Base-by-base conservation (phyloP, 768 basidiomycete genomes). In the Leucosporidium yakuticum region DNA sequence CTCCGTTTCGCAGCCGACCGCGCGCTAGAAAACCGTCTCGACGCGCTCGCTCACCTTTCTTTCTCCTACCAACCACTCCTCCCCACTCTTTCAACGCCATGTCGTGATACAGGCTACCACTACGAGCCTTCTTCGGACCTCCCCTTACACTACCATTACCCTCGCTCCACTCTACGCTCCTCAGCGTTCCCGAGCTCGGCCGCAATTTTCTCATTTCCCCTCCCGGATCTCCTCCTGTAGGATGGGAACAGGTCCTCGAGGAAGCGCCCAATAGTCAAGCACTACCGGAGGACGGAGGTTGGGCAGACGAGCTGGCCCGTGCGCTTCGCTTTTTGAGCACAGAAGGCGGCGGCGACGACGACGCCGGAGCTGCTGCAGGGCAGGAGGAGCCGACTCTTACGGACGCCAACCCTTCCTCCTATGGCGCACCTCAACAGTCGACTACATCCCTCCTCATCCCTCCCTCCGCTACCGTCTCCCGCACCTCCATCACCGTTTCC, bases 191-290 rank as follows among this genome's bases (percentile, higher is more conserved):
- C 0, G 80, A 83, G 0, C 73, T 87, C 49, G 89, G 93, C 74
- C 91, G 91, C 80, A 98, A 98, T 80, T 98, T 97, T 80, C 83
- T 99, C 57, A 94, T 99, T 70, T 98, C 96, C 0, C 96, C 96
- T 0, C 96, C 96, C 5, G 96, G 96, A 7, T 96, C 93, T 0
- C 96, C 96, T 0, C 96, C 96, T 0, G 87, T 94, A 1, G 96
- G 94, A 4, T 99, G 96, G 96, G 92, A 96, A 76, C 91, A 84
- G 29, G 84, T 93, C 65, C 81, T 81, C 60, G 95, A 98, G 79
- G 92, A 94, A 12, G 90, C 91, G 23, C 95, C 95, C 0, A 97
- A 97, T 76, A 77, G 81, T 4, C 80, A 84, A 4, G 88, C 92
- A 7, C 84, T 96, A 17, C 48, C 60, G 25, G 66, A 68, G 50